Evolutionary conservation across 805 yeast genomes (phyloP), one percentile per base, ranked within the genome.

Genomic region (Myxozyma kluyveri): DNA sequence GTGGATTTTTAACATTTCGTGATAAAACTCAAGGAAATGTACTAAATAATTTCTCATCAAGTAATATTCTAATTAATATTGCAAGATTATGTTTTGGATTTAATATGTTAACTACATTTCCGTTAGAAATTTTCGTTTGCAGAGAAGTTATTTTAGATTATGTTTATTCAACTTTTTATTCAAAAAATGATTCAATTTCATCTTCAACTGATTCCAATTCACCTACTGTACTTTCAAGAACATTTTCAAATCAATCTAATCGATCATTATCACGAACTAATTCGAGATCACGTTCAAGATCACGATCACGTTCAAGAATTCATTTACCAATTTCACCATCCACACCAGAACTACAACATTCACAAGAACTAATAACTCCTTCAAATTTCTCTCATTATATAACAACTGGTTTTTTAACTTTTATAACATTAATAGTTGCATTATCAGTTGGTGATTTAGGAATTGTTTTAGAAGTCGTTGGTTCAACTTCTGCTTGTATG

Each of bases 41-140:
- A 29, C 72, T 90, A 50, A 91, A 91, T 70, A 91, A 90, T 67
- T 91, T 91, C 68, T 86, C 88, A 4, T 74, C 80, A 43, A 77
- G 80, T 64, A 96, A 89, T 64, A 68, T 76, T 57, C 74, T 84
- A 69, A 86, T 86, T 42, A 91, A 90, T 62, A 72, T 91, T 33
- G 97, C 98, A 0, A 76, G 98, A 48, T 79, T 90, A 57, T 87
- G 96, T 61, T 89, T 89, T 67, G 96, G 96, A 0, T 74, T 89
- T 62, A 89, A 89, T 64, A 89, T 89, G 96, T 73, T 89, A 45
- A 89, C 96, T 0, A 89, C 96, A 0, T 83, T 86, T 59, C 98
- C 98, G 0, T 67, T 90, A 47, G 98, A 90, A 67, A 79, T 90
- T 0, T 90, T 89, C 66, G 98, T 91, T 1, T 82, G 93, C 29